Base-by-base conservation (phyloP, 495 filamentous ascomycete species). In the Aspergillus biplanus region DNA sequence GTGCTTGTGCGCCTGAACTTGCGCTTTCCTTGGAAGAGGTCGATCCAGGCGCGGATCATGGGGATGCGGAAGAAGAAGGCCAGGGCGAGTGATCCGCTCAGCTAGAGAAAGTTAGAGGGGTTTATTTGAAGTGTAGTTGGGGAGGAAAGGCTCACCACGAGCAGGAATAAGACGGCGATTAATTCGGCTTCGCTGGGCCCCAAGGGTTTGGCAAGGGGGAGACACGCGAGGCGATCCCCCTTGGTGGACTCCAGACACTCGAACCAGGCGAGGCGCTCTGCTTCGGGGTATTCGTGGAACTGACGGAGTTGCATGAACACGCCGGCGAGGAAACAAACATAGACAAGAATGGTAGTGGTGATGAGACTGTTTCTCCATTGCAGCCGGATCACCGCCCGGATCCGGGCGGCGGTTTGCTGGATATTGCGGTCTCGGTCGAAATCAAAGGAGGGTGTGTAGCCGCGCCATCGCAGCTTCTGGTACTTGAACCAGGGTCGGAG, bases 291-390 rank as follows among this genome's bases (percentile, higher is more conserved):
- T 16, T 12, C 5, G n/a, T 57, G 33, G 54, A 57, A 57, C 18
- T 57, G 54, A 33, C 54, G 54, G 2, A 57, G 54, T 42, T 42
- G 54, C 54, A 57, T 57, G 54, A 57, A 57, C 34, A 57, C 54
- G 3, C 33, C 33, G 9, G 54, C 54, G 7, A 57, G 34, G 54
- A 57, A 57, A 15, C 54, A 57, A 21, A 57, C 54, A 33, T 57
- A 57, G 33, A 42, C n/a, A 3, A 57, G 34, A 21, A 57, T 21
- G 3, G 33, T 27, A 6, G 16, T 15, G 6, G 54, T 57, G 21
- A 57, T 57, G 6, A 57, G 54, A 18, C 54, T 37, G 54, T 57
- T 57, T 42, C 54, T 57, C 54, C 54, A 57, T 42, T 57, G 54
- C 33, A 57, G 54, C 33, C 16, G 37, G 9, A 57, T 57, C 7